Base-by-base conservation (phyloP, 345 rosid species). In the Noccaea caerulescens region DNA sequence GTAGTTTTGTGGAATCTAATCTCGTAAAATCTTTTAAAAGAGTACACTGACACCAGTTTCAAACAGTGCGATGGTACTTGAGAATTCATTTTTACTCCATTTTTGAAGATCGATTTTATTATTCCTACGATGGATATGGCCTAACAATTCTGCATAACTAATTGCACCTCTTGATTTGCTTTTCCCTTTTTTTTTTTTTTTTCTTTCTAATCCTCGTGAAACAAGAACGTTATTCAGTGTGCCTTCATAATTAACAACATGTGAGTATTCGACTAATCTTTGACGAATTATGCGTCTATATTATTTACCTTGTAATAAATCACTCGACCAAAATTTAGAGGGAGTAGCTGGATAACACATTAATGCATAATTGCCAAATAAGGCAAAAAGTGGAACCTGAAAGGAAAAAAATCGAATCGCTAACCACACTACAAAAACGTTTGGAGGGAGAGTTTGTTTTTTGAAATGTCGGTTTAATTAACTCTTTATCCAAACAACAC, bases 401-500 rank as follows among this genome's bases (percentile, higher is more conserved):
- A 27, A 20, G 20, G 2, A 18, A 38, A 39, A 27, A 32, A 18
- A 16, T 10, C 25, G 34, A 44, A 12, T 12, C 30, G 3, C 13
- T 39, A n/a, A n/a, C 50, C 36, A 53, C 13, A 13, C 71, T 27
- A 30, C 61, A 42, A 2, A 54, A 8, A 46, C 16, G 14, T 36
- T 45, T 58, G 47, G 9, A 23, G 46, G 36, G 8, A 0, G 23
- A 18, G 30, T 27, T 27, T 27, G 3, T 27, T 27, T 27, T 27
- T 44, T 14, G 7, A 8, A 53, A 47, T 18, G 34, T 44, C 34
- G 44, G 54, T 13, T 27, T 57, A 36, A 10, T 27, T 57, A 36
- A 10, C 64, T 69, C 25, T 38, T 25, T 58, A 58, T 49, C 46
- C 57, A 46, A 47, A 58, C 36, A 37, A 58, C 27, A 32, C 1